Base-by-base conservation (phyloP, 2,329 filamentous ascomycete genomes). In the Xenoacremonium recifei region DNA sequence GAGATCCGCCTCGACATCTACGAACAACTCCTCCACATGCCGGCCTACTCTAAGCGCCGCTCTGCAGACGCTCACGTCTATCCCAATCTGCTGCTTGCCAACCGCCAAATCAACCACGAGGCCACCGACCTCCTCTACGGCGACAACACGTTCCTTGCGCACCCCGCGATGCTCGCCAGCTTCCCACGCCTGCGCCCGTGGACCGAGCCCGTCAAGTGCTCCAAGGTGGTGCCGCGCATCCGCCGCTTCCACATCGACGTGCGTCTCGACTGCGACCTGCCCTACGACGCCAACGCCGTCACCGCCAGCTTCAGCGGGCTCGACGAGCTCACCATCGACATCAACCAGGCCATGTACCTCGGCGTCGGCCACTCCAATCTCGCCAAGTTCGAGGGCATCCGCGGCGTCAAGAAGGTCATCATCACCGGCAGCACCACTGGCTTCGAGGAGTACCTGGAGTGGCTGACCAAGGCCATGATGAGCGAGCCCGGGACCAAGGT, bases 1-100 rank as follows among this genome's bases (percentile, higher is more conserved):
- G 72, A 75, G 53, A 61, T 75, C 51, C 71, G 72, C 29, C 64
- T 72, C 42, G 63, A 73, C 40, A 70, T 75, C 48, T 74, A 73
- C 60, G 44, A 55, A 17, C 55, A 67, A 47, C 70, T 75, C 37
- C 68, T 75, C 42, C 45, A 57, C 48, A 57, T 69, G 33, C 50
- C 59, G 5, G 64, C 62, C 31, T 57, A 53, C 49, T 52, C 52
- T 44, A 48, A 53, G 41, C 39, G 41, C 44, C 43, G 40, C 35
- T 37, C 40, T 30, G 44, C 45, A n/a, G 46, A 44, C 23, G 37
- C 45, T 42, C 36, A 49, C 33, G 44, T 71, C 34, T 51, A 69
- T 55, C 59, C 68, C 5, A 54, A 59, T 44, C 67, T 75, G 52
- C 67, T 75, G 33, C 61, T 57, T 48, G 51, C 61, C 40, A 68